Base-by-base conservation (phyloP, 257 asterid genomes). In the Rubia yunnanensis region DNA sequence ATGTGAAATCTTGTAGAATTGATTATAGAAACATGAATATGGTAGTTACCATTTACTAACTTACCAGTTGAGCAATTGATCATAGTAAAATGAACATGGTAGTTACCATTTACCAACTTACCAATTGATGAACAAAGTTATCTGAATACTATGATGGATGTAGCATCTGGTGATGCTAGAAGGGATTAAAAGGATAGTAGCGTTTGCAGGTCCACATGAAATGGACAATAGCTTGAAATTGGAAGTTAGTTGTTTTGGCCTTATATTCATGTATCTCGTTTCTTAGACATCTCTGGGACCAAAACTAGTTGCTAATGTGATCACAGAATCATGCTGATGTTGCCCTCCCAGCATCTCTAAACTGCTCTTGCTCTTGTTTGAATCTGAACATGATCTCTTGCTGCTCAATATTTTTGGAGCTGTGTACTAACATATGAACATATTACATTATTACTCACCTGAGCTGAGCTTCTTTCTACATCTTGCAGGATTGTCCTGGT, bases 401-500 rank as follows among this genome's bases (percentile, higher is more conserved):
- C 34, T 41, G 10, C 18, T 28, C 27, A 41, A 22, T 0, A 56
- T 39, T n/a, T 0, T 1, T 44, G 20, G 52, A 15, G 24, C 5
- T 44, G 28, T 69, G 28, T 14, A 58, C 18, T 17, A 31, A 24
- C 61, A 2, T 10, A 39, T 50, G 14, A 17, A 30, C 56, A 49
- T 46, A 22, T 26, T n/a, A n/a, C n/a, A n/a, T n/a, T n/a, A n/a
- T n/a, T n/a, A 4, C 26, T 22, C 11, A 27, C 0, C 64, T 35
- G 48, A 66, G 38, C 65, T 27, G 36, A 70, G 36, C 34, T 39
- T 50, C 49, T 46, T 44, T 38, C 50, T 46, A 10, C 24, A 44
- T 63, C 31, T 55, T 63, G 63, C 82, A 89, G 95, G 86, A 78
- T 66, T 67, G 62, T 35, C 63, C 71, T 34, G n/a, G 27, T 66